Percentiles rank a stretch among this genome's conserved stretches.
Evolutionary conservation across 2,329 filamentous ascomycete species (phyloP).

Genomic region (Setomelanomma holmii): DNA sequence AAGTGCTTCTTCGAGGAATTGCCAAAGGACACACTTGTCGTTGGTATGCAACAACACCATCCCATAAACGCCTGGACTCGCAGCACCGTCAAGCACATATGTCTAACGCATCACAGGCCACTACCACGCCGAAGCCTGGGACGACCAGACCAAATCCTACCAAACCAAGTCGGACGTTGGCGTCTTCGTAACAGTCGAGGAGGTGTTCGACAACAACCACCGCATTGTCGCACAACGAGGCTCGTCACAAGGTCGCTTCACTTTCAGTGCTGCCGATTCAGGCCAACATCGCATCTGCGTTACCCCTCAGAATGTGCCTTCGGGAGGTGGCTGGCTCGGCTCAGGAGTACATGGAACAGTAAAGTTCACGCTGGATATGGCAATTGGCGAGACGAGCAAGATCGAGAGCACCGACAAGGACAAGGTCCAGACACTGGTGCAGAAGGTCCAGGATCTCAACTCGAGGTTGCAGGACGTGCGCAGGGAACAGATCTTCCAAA

Average conservation of each 20-base stretch:
- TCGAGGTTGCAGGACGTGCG: constrained; percentile 84
- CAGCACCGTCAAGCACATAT: too few species aligned
- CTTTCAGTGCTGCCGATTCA: constrained; percentile 92
- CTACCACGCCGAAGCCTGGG: constrained; percentile 86
- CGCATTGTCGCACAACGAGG: constrained; percentile 90
- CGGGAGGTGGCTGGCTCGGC: constrained; percentile 74
- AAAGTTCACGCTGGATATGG: constrained; percentile 85
- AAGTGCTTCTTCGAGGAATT: constrained; percentile 99
- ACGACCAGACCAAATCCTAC: constrained; percentile 73
- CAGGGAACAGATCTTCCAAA: constrained; percentile 94
- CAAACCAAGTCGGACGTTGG: constrained; percentile 75
- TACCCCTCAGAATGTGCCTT: constrained; percentile 77
- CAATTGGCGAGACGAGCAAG: constrained; percentile 91
- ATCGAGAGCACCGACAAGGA: constrained; percentile 93
- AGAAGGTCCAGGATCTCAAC: constrained; percentile 89
- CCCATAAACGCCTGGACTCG: too few species aligned
- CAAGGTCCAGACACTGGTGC: constrained; percentile 88
- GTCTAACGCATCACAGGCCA: too few species aligned
- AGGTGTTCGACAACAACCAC: constrained; percentile 97
- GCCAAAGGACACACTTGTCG: constrained; percentile 94
- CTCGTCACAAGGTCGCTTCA: constrained; percentile 79
- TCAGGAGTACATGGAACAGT: constrained; percentile 75
- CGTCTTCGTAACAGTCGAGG: constrained; percentile 93
- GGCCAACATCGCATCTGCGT: constrained; percentile 97
- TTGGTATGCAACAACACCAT: constrained; percentile 64